Conservation (phyloP, 2,329 filamentous ascomycete species). For the Exutisphaerella laricina region DNA sequence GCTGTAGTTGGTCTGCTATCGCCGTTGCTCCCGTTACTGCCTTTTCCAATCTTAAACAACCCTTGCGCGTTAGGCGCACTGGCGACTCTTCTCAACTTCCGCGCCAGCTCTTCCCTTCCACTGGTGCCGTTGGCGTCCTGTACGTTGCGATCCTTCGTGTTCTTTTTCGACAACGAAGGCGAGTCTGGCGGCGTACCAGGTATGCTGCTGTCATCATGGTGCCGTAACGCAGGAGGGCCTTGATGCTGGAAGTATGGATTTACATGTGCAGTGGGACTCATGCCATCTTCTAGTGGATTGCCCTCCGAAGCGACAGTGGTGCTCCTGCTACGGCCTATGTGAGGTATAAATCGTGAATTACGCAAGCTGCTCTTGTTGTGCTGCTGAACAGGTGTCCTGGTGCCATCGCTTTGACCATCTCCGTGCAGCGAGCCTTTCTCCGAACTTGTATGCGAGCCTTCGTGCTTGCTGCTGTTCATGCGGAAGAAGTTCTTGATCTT, state of each 20-base stretch:
- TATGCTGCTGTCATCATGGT: conserved; percentile 90
- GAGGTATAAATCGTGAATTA: conserved; percentile 82
- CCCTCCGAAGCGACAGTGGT: conserved; percentile 90
- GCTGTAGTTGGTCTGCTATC: conserved; percentile 58
- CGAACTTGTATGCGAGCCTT: conserved; percentile 33
- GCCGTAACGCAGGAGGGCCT: conserved; percentile 83
- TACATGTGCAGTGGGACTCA: conserved; percentile 87
- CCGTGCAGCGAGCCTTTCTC: conserved; percentile 30
- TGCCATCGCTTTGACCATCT: conserved; percentile 37
- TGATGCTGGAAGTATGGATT: conserved; percentile 98
- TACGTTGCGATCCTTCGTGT: conserved; percentile 56
- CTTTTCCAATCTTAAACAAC: conserved; percentile 55
- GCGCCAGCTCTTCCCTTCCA: conserved; percentile 87
- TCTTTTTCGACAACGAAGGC: conserved; percentile 64
- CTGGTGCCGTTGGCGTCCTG: conserved; percentile 65
- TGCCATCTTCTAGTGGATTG: conserved; percentile 77
- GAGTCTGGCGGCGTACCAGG: conserved; percentile 91
- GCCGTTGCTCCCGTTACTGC: conserved; percentile 22
- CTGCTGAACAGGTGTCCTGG: conserved; percentile 51
- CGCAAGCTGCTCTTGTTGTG: conserved; percentile 56
- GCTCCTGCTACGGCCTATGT: conserved; percentile 80
- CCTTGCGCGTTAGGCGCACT: conserved; percentile 97
- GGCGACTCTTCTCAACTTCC: conserved; percentile 87
- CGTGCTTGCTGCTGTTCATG: conserved; percentile 47
- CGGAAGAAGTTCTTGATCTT: conserved; percentile 66